Conservation (phyloP, 108 stramenopile genomes). For the Nannochloropsis oceanica region DNA sequence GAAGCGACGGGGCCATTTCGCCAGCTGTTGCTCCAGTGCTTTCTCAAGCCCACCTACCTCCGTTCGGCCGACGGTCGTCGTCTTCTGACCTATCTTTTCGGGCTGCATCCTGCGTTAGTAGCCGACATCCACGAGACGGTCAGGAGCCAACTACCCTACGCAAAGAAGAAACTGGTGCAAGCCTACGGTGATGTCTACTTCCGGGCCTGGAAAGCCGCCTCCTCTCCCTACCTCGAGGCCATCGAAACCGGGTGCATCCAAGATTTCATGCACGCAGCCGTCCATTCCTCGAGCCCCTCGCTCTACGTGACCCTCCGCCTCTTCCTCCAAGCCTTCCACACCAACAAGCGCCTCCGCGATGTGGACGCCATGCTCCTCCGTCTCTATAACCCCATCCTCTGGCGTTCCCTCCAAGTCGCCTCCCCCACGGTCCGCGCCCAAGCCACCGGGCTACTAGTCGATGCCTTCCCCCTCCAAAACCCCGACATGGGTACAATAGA, state of each 20-base stretch:
- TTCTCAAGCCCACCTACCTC: constrained; percentile 45
- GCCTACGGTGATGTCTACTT: constrained; percentile 59
- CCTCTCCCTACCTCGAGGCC: constrained; percentile 20
- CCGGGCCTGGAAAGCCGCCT: constrained; percentile 54
- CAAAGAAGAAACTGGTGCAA: constrained; percentile 43
- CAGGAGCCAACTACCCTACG: constrained; percentile 48
- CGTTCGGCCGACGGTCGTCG: constrained; percentile 51
- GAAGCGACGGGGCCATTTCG: constrained; percentile 42
- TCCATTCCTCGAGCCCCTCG: constrained; percentile 36
- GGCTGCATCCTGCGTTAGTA: constrained; percentile 54
- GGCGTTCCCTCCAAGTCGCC: constrained; percentile 64
- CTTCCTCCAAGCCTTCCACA: constrained; percentile 53
- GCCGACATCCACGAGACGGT: constrained; percentile 48
- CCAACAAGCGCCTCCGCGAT: constrained; percentile 51
- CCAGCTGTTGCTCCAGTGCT: constrained; percentile 27
- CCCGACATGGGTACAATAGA: constrained; percentile 35
- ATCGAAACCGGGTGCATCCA: constrained; percentile 69
- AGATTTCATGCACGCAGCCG: constrained; percentile 54
- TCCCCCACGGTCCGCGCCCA: constrained; percentile 68
- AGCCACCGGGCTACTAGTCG: constrained; percentile 53
- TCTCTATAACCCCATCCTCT: constrained; percentile 71
- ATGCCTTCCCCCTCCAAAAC: constrained; percentile 84
- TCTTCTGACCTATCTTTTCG: constrained; percentile 55
- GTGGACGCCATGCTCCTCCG: constrained; percentile 65
- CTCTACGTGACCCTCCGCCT: constrained; percentile 26